Conservation (phyloP, 306 rosid species). For the Acmispon strigosus region DNA sequence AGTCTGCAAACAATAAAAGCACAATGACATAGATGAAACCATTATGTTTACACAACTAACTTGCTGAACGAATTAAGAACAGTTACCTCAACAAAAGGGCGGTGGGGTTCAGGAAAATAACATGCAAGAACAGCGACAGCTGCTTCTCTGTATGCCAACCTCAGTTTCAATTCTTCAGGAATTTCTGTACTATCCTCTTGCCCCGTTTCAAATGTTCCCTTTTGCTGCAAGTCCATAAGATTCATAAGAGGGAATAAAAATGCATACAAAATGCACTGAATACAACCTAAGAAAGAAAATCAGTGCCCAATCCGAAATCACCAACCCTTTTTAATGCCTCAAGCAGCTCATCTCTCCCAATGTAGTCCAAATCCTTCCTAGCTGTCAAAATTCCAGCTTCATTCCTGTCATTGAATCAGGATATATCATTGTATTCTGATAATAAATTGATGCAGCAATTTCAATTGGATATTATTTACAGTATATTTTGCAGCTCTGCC, state of each 20-base stretch:
- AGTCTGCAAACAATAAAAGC: constrained; percentile 59
- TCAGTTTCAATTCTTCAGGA: constrained; percentile 81
- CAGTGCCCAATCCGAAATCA: constrained; percentile 27
- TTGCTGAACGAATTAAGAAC: constrained; percentile 5
- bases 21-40: constrained; percentile 9
- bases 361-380: constrained; percentile 87
- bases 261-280: not conserved
- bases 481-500: constrained; percentile 94
- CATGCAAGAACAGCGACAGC: constrained; percentile 94
- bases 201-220: constrained; percentile 98
- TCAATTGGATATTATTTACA: constrained; percentile 43
- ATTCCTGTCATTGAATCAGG: constrained; percentile 55
- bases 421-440: constrained; percentile 19
- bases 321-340: constrained; percentile 98
- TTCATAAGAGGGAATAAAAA: constrained; percentile 7
- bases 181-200: constrained; percentile 90
- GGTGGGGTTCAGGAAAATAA: constrained; percentile 77
- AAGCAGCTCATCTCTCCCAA: constrained; percentile 80
- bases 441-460: constrained; percentile 13
- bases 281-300: not conserved
- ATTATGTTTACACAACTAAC: constrained; percentile 2
- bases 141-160: constrained; percentile 97
- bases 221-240: constrained; percentile 69
- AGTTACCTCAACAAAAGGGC: constrained; percentile 63
- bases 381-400: constrained; percentile 99